Evolutionary conservation across 371 early-diverging fungal genomes (phyloP), one percentile per base, ranked within the genome.

Genomic region (Blyttiomyces sp.): DNA sequence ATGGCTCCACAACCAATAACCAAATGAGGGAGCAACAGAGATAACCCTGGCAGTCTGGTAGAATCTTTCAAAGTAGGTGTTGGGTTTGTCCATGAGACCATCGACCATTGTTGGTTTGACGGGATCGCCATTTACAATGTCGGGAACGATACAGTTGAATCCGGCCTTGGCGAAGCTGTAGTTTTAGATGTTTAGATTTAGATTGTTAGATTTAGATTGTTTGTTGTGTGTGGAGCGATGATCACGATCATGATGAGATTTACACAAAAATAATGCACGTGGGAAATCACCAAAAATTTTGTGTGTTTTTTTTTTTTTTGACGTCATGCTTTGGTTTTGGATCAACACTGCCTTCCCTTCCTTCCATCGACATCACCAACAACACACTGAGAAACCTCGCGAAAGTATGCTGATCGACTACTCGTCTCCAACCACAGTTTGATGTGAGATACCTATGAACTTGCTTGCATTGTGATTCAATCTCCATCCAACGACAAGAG

Each of bases 71-170:
- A 31, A 3, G 34, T 13, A 34, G 4, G 59, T 59, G 31, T 39
- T 11, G 4, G 57, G 57, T 31, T 19, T 4, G 19, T 49, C 28
- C 6, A 33, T 16, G 19, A 59, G 2, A 7, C 16, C 19, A 28
- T 48, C 50, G 21, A 59, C 27, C 35, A n/a, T 28, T 5, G 31
- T 19, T n/a, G 31, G 34, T 13, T 57, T 24, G 4, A 57, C 24
- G 2, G 59, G 50, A 27, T 59, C 59, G 19, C 59, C 59, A 5
- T 34, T 9, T 16, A 50, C 30, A 39, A 59, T 59, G 50, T 59
- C 59, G 2, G 59, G 59, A 4, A 59, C 39, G 26, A 59, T 32
- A 43, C 49, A 49, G 32, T 59, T 48, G 50, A 59, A 17, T 17
- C 59, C 59, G 21, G 39, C 5, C 21, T 48, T 50, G 39, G 59